These are phyloP conservation scores for Pichia sp. DNA, from an alignment of 1,139 yeast species.

Conservation along the genomic window DNA sequence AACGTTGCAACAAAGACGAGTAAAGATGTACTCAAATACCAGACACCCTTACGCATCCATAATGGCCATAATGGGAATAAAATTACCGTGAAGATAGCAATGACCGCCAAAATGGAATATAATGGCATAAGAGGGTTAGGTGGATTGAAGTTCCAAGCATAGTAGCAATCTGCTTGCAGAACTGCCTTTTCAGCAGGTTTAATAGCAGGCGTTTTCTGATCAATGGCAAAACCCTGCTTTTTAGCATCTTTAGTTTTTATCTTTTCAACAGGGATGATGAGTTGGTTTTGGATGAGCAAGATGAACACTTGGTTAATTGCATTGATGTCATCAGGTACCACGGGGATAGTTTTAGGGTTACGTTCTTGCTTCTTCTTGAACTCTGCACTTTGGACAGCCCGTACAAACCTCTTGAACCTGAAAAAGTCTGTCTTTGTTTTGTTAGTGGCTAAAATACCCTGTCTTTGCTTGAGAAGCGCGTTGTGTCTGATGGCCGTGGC, in stretches of 20 bases:
- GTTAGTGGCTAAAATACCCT: slow-evolving; percentile 61
- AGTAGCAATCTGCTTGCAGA: slow-evolving; percentile 72
- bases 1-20: too few relatives aligned
- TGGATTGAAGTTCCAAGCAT: slow-evolving; percentile 78
- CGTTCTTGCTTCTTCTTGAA: slow-evolving; percentile 52
- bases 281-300: slow-evolving; percentile 61
- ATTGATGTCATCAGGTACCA: slow-evolving; percentile 38
- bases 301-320: slow-evolving; percentile 57
- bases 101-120: slow-evolving; percentile 58
- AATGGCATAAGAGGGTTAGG: slow-evolving; percentile 62
- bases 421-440: slow-evolving; percentile 66
- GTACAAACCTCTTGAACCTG: slow-evolving; percentile 72
- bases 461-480: slow-evolving; percentile 63
- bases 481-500: slow-evolving; percentile 69
- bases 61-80: slow-evolving; percentile 96
- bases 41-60: slow-evolving; percentile 82
- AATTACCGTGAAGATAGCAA: slow-evolving; percentile 66
- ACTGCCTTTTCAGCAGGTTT: slow-evolving; percentile 61
- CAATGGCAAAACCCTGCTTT: slow-evolving; percentile 56
- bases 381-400: slow-evolving; percentile 72
- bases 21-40: too few relatives aligned
- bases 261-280: slow-evolving; percentile 69
- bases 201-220: slow-evolving; percentile 68
- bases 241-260: slow-evolving; percentile 68
- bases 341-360: slow-evolving; percentile 43